A percentile compares a stretch with the other conserved stretches of the same genome.
Conservation (phyloP, 345 rosid genomes). For the Physaria fendleri region DNA sequence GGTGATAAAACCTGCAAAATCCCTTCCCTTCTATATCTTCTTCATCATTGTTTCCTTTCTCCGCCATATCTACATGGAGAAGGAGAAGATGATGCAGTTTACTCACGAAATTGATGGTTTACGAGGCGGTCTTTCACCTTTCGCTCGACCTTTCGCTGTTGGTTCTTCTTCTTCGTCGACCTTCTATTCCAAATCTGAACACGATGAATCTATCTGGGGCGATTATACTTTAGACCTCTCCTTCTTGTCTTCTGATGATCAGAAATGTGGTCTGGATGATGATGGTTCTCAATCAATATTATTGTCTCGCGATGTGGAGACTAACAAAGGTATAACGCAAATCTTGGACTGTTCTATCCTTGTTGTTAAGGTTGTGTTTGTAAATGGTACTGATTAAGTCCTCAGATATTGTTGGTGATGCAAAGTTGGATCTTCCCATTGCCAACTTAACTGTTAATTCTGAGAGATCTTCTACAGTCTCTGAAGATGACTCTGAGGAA, state of each 20-base stretch:
- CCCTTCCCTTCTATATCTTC: constrained; percentile 19
- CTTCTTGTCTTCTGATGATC: constrained; percentile 30
- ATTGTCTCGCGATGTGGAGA: constrained; percentile 24
- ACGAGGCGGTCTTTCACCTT: constrained; percentile 32
- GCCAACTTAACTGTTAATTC: constrained; percentile 1
- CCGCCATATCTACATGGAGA: neutral
- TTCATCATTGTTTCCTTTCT: neutral
- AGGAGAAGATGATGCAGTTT: constrained; percentile 20
- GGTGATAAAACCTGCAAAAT: constrained; percentile 11
- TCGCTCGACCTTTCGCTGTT: neutral
- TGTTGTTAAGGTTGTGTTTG: neutral
- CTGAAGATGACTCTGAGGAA: constrained; percentile 42
- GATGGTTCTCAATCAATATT: constrained; percentile 19
- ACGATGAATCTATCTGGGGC: constrained; percentile 21
- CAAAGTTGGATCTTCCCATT: constrained; percentile 19
- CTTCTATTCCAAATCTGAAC: constrained; percentile 16
- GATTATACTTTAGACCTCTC: constrained; percentile 29
- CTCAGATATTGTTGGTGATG: constrained; percentile 8
- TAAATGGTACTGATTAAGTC: constrained; percentile 9
- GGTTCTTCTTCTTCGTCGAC: constrained; percentile 13
- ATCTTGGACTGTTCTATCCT: neutral
- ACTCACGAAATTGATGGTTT: neutral
- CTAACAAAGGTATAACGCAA: constrained; percentile 11
- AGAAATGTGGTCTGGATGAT: constrained; percentile 14
- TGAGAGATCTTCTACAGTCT: constrained; percentile 14